phyloP scores from a whole-genome alignment of 2,329 filamentous ascomycete genomes.

The Zymoseptoria tritici region DNA sequence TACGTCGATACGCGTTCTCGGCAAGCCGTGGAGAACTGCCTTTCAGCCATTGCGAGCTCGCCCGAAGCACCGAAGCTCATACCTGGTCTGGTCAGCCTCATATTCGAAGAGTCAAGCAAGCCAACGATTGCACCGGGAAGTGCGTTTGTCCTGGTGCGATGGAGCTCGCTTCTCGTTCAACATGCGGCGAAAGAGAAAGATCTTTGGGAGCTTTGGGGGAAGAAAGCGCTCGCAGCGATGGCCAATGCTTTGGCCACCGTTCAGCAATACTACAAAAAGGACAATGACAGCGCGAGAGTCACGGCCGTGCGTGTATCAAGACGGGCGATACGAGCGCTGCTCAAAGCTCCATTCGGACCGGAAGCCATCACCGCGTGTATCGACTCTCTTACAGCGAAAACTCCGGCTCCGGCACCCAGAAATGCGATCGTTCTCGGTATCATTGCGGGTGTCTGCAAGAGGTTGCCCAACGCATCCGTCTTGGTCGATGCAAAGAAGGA shows the following conservation, averaged over 20 bases:
- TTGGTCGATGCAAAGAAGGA: constrained; percentile 60
- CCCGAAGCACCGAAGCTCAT: constrained; percentile 52
- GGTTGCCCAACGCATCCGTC: constrained; percentile 56
- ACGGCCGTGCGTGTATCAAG: constrained; percentile 73
- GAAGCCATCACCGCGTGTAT: constrained; percentile 59
- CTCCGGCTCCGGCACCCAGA: constrained; percentile 54
- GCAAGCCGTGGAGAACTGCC: constrained; percentile 72
- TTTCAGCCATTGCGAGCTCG: constrained; percentile 58
- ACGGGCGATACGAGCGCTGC: constrained; percentile 68
- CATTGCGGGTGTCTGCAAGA: constrained; percentile 76
- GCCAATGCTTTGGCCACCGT: constrained; percentile 73
- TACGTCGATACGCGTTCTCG: constrained; percentile 83
- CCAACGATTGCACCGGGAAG: constrained; percentile 67
- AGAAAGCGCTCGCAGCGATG: constrained; percentile 60
- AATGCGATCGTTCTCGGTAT: constrained; percentile 76
- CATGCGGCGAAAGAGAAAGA: constrained; percentile 53
- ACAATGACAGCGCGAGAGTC: constrained; percentile 50
- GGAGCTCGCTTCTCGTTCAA: constrained; percentile 75
- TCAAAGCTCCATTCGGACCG: constrained; percentile 53
- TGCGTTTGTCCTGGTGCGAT: constrained; percentile 84
- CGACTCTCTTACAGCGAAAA: constrained; percentile 60
- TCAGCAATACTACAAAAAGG: constrained; percentile 56
- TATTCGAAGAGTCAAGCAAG: constrained; percentile 70
- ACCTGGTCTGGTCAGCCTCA: constrained; percentile 55
- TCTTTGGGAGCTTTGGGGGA: constrained; percentile 57